Percentiles rank a stretch among this genome's conserved stretches.
These are phyloP conservation scores for Xylaria sp. DNA, from an alignment of 2,329 filamentous ascomycete genomes.

Conservation along the genomic window DNA sequence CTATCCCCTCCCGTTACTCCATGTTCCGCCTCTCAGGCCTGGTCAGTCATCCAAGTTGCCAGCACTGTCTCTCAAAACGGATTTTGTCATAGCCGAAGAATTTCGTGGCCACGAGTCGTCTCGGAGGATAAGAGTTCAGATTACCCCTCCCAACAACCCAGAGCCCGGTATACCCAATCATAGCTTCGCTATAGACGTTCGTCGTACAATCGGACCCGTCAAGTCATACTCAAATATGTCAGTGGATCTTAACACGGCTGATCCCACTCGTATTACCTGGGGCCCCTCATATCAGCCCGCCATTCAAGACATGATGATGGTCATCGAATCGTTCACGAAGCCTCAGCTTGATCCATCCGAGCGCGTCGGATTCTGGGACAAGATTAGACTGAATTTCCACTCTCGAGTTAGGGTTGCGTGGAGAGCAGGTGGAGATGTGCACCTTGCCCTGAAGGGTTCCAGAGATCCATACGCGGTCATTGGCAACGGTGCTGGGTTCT, in stretches of 20 bases:
- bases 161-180: constrained; percentile 67
- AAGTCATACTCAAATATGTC: constrained; percentile 96
- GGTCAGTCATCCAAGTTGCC: constrained; percentile 82
- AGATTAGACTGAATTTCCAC: constrained; percentile 93
- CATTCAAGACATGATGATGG: constrained; percentile 99
- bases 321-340: constrained; percentile 96
- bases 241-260: constrained; percentile 90
- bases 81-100: constrained; percentile 97
- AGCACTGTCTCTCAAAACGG: constrained; percentile 84
- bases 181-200: constrained; percentile 85
- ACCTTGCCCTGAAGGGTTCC: constrained; percentile 89
- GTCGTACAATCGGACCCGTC: constrained; percentile 90
- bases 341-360: constrained; percentile 94
- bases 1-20: constrained; percentile 90
- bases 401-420: constrained; percentile 89
- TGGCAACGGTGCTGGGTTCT: constrained; percentile 90
- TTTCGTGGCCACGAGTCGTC: constrained; percentile 83
- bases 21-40: constrained; percentile 84
- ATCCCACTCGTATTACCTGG: constrained; percentile 95
- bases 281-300: constrained; percentile 97
- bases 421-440: constrained; percentile 96
- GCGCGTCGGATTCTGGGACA: constrained; percentile 97
- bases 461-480: constrained; percentile 94
- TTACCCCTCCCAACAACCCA: constrained; percentile 77
- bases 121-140: constrained; percentile 81